Evolutionary conservation across 768 basidiomycete genomes (phyloP), one percentile per base, ranked within the genome.

Genomic region (Termitomyces sp.): DNA sequence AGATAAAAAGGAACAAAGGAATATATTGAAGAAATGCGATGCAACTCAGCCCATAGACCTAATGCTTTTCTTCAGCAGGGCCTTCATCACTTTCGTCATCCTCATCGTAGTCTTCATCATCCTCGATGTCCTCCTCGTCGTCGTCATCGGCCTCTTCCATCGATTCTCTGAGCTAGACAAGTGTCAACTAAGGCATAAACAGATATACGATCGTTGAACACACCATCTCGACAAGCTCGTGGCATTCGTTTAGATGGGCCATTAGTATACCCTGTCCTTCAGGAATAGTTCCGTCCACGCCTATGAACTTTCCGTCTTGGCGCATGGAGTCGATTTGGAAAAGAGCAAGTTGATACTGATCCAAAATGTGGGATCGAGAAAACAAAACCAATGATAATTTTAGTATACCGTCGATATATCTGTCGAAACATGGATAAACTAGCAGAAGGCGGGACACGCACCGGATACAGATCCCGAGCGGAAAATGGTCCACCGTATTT

Each of bases 211-310:
- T 2, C 9, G 15, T 46, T 38, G 49, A 15, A 70, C 83, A 45
- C 65, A 92, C 92, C 94, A 98, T 96, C 76, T 95, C 94, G 12
- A 98, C 79, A 59, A 98, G 77, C 72, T 98, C 96, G 69, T 98
- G 96, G 61, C 95, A 96, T 74, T 98, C 96, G 65, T 90, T 95
- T 55, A 98, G 77, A 73, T 98, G 94, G 4, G 96, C 96, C 82
- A 94, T 94, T 57, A 98, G 83, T 67, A 96, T 94, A 14, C 93
- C 96, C 72, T 98, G 96, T 2, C 96, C 96, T 72, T 98, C 96
- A 1, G 96, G 96, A 66, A 98, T 85, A 32, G 82, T 79, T 1
- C 96, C 96, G 67, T 97, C 96, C 17, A 84, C 80, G 29, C 93
- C 92, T 31, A 95, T 77, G 69, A 98, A 98, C 69, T 92, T 94